Base-by-base conservation (phyloP, 495 filamentous ascomycete genomes). In the Trichodelitschia bisporula region DNA sequence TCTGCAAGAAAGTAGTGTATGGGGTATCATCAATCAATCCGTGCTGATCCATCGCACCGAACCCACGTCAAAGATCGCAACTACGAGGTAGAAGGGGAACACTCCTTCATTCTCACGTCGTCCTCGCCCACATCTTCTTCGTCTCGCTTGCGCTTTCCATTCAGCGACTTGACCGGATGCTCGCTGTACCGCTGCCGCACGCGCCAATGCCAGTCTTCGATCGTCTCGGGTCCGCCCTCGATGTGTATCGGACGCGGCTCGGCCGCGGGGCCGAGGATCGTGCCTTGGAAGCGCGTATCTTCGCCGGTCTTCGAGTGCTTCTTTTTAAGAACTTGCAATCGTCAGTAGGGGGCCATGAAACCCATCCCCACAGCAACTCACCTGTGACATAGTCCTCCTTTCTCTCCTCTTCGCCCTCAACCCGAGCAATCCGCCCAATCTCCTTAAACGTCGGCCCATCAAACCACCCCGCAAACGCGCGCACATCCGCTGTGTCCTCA, bases 231-330 rank as follows among this genome's bases (percentile, higher is more conserved):
- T 18, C 75, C 72, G 18, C 79, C 78, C 40, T 86, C 78, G 19
- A 84, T 65, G 26, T 58, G 49, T 15, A 83, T 44, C 2, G 64
- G 59, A 39, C 66, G 64, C 21, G 72, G 68, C 33, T 82, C 74
- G 16, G 58, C 62, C 27, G 50, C 48, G 37, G 66, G 69, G 2
- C 82, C 82, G 8, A 93, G 49, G 0, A 79, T 58, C 3, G 82
- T 89, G 2, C 77, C 77, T 19, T 68, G 60, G 47, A 71, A 90
- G 37, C 80, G 64, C 6, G 72, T 67, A 37, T 84, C 77, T 38
- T 86, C 77, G 19, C 69, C 69, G 3, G 67, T 76, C 42, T 82
- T 83, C 48, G 65, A 77, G 46, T 84, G 73, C 35, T 80, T 84
- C 44, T 77, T 75, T 48, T 82, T 86, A 34, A 91, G 54, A 12